These are phyloP conservation scores for Penicillium sp. DNA, from an alignment of 2,329 filamentous ascomycete species.

Conservation along the genomic window DNA sequence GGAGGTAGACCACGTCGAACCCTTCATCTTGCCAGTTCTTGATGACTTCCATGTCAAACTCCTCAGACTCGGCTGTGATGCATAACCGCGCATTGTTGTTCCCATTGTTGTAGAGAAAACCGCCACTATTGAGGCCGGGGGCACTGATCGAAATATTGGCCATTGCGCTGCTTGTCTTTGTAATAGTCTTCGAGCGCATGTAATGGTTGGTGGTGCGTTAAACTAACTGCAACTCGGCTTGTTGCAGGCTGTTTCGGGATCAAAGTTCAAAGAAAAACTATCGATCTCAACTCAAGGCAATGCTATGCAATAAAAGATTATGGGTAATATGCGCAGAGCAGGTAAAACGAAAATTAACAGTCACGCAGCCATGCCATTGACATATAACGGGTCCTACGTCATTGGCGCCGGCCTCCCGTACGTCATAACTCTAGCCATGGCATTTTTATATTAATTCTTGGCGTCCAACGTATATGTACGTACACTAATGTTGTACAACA, in stretches of 20 bases:
- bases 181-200: background rate
- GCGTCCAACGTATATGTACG: background rate
- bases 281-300: background rate
- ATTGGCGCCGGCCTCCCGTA: conserved; percentile 11
- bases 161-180: conserved; percentile 21
- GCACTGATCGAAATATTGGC: conserved; percentile 36
- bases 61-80: conserved; percentile 35
- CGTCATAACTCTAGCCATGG: conserved; percentile 18
- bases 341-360: background rate
- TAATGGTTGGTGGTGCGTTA: background rate
- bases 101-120: conserved; percentile 37
- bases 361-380: conserved; percentile 1
- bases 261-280: background rate
- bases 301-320: background rate
- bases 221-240: background rate
- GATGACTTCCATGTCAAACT: conserved; percentile 56
- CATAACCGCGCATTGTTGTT: conserved; percentile 35
- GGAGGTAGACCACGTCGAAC: conserved; percentile 59
- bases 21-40: conserved; percentile 60
- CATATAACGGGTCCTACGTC: conserved; percentile 14
- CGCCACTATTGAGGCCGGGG: conserved; percentile 31
- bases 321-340: background rate
- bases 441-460: conserved; percentile 11
- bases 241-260: background rate
- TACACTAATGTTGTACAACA: background rate